A percentile compares a stretch with the other conserved stretches of the same genome.
Conservation (phyloP, 345 rosid species). For the Salix brachista region DNA sequence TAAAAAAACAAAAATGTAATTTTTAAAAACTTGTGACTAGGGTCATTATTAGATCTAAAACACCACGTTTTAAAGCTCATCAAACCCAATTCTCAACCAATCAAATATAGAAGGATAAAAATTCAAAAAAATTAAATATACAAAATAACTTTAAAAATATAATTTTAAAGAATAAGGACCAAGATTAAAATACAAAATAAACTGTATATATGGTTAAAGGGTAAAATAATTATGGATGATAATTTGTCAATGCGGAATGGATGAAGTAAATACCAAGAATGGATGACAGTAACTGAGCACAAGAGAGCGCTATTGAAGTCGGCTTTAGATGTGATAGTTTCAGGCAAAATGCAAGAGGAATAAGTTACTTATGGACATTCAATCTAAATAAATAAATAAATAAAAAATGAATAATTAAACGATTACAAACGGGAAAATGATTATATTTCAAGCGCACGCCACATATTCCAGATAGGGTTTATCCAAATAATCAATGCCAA, state of each 20-base stretch:
- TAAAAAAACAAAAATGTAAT: no score
- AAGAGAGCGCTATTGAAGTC: neutral
- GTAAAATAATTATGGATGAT: neutral
- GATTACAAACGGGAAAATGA: neutral
- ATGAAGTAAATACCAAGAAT: neutral
- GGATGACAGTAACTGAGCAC: neutral
- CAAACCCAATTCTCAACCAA: no score
- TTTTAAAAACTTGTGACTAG: no score
- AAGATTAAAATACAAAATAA: no score
- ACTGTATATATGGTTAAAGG: no score
- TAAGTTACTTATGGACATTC: neutral
- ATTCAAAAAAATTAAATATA: no score
- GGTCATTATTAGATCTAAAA: no score
- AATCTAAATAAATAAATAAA: neutral
- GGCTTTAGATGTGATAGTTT: no score
- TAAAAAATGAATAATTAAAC: neutral
- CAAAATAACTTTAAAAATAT: no score
- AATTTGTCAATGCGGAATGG: neutral
- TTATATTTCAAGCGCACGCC: neutral
- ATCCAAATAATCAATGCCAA: neutral
- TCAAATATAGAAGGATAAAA: no score
- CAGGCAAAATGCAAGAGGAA: neutral
- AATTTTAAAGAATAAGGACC: fast-evolving
- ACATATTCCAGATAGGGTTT: neutral
- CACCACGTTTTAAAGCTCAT: no score